Evolutionary conservation across 1,284 basidiomycete species (phyloP).

Genomic region (Schizophyllum amplum): DNA sequence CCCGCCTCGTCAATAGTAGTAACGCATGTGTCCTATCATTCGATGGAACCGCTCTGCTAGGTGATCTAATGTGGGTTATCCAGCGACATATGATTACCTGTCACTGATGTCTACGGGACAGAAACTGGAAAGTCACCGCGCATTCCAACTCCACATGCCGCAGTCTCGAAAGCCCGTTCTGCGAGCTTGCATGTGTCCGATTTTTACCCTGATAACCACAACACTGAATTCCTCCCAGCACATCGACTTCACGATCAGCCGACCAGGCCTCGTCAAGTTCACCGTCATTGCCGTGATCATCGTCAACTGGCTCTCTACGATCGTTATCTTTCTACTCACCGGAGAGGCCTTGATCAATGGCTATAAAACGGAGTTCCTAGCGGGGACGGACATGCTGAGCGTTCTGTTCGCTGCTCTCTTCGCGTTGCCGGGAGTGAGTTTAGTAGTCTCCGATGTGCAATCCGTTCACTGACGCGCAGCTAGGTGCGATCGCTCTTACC

Average conservation of each 20-base stretch:
- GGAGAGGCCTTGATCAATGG: background rate
- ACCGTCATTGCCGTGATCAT: background rate
- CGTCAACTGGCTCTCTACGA: background rate
- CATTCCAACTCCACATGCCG: too few species aligned
- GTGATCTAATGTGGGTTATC: too few species aligned
- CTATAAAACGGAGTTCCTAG: background rate
- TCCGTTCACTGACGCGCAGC: background rate
- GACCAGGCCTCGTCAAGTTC: background rate
- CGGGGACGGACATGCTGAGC: background rate
- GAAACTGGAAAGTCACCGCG: too few species aligned
- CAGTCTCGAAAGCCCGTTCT: too few species aligned
- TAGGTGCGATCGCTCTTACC: background rate
- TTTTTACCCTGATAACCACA: too few species aligned
- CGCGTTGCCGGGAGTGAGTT: background rate
- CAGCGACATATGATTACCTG: too few species aligned
- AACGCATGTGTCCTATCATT: too few species aligned
- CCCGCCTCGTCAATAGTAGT: too few species aligned
- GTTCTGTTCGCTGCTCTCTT: background rate
- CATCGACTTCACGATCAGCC: background rate
- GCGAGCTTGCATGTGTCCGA: too few species aligned
- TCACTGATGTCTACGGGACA: too few species aligned
- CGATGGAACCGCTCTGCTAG: too few species aligned
- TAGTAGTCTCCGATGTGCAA: too few species aligned
- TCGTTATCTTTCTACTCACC: background rate
- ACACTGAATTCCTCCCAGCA: conserved; percentile 3